These are phyloP conservation scores for Phytomonas francai DNA, from an alignment of 208 protist species.

Conservation along the genomic window DNA sequence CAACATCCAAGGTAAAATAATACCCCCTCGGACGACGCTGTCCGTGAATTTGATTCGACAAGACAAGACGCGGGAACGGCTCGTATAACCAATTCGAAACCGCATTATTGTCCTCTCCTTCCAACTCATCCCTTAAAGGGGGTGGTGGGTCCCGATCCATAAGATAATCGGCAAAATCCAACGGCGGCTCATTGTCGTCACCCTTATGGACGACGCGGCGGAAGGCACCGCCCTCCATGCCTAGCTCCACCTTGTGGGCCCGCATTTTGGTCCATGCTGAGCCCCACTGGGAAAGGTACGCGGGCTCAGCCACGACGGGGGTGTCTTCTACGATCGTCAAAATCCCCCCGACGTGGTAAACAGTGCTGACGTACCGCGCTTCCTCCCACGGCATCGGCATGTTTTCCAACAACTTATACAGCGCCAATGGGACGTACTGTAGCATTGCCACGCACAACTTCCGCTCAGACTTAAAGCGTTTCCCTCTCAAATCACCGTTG, in stretches of 20 bases:
- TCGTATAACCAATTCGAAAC: constrained; percentile 99
- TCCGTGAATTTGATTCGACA: constrained; percentile 66
- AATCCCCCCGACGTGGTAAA: constrained; percentile 99
- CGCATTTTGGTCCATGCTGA: constrained; percentile 99
- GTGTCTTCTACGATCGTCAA: constrained; percentile 99
- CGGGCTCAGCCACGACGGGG: constrained; percentile 97
- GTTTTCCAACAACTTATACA: constrained; percentile 99
- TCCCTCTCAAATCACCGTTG: constrained; percentile 98
- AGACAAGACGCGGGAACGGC: constrained; percentile 89
- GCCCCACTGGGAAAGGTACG: constrained; percentile 99
- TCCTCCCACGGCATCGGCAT: constrained; percentile 99
- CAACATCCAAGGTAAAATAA: constrained; percentile 89
- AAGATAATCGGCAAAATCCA: constrained; percentile 99
- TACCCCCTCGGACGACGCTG: constrained; percentile 74
- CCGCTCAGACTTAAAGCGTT: constrained; percentile 98
- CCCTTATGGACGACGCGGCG: constrained; percentile 97
- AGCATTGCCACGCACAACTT: constrained; percentile 99
- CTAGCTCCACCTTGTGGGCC: constrained; percentile 94
- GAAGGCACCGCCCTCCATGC: constrained; percentile 68
- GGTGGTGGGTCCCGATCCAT: constrained; percentile 96
- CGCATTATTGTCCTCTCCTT: constrained; percentile 96
- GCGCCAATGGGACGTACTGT: constrained; percentile 98
- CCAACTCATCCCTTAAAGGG: constrained; percentile 95
- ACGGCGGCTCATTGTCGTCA: constrained; percentile 99
- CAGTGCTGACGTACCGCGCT: constrained; percentile 95